Conservation (phyloP, 345 rosid species). For the Dipteronia dyeriana region DNA sequence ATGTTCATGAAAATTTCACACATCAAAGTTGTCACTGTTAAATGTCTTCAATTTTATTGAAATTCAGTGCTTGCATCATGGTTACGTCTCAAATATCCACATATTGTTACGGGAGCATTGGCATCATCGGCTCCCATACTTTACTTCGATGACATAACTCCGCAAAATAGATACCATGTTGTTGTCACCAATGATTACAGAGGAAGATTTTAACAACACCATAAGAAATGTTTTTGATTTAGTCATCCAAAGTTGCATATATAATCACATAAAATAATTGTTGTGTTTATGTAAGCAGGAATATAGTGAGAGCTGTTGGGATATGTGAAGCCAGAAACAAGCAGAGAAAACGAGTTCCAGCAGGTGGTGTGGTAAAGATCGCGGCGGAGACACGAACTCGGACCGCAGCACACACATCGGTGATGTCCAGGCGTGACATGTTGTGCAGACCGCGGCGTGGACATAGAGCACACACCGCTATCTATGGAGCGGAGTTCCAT, state of each 20-base stretch:
- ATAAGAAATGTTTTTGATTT: background rate
- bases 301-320: constrained; percentile 33
- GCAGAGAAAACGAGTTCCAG: no score
- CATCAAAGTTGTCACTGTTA: background rate
- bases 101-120: constrained; percentile 26
- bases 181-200: constrained; percentile 29
- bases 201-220: no score
- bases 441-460: no score
- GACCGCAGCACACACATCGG: no score
- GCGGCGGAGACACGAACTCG: no score
- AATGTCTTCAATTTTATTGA: background rate
- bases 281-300: constrained; percentile 14
- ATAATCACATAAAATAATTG: no score
- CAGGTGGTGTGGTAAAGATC: no score
- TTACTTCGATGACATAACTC: constrained; percentile 29
- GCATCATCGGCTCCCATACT: constrained; percentile 38
- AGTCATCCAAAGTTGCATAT: background rate
- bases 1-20: background rate
- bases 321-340: no score
- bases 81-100: constrained; percentile 38
- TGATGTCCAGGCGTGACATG: no score
- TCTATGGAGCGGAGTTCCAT: no score
- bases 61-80: constrained; percentile 34
- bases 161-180: constrained; percentile 25
- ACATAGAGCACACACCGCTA: no score